Conservation (phyloP, 2,329 filamentous ascomycete genomes). For the Colletotrichum tropicicola region DNA sequence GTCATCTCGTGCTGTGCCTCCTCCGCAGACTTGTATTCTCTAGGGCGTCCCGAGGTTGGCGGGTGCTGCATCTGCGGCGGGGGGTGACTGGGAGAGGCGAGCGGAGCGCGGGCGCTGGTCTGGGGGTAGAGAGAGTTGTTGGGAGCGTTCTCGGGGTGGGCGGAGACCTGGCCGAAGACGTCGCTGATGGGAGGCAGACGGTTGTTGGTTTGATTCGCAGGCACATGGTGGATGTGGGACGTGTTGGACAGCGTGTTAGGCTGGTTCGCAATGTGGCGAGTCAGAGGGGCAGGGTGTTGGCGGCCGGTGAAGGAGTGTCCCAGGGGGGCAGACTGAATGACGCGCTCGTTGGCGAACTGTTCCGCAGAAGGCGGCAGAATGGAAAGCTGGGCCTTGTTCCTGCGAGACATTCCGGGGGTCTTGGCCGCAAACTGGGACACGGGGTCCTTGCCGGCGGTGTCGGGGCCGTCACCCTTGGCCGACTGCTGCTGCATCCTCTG, state of each 20-base stretch:
- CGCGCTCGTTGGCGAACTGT: conserved; percentile 91
- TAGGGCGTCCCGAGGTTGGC: conserved; percentile 69
- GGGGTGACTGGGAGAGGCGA: conserved; percentile 82
- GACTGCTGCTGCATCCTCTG: conserved; percentile 87
- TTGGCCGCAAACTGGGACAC: conserved; percentile 66
- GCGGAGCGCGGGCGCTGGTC: conserved; percentile 67
- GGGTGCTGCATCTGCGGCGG: conserved; percentile 55
- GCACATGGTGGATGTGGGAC: conserved; percentile 90
- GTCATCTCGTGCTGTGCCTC: conserved; percentile 92
- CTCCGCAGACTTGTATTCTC: conserved; percentile 95
- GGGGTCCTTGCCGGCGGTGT: conserved; percentile 59
- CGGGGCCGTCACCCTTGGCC: conserved; percentile 76
- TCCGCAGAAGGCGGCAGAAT: conserved; percentile 95
- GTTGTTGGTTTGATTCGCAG: conserved; percentile 89
- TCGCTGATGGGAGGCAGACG: conserved; percentile 93
- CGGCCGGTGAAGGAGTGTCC: conserved; percentile 95
- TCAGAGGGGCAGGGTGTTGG: conserved; percentile 79
- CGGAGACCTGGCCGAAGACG: conserved; percentile 85
- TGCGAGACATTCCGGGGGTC: conserved; percentile 77
- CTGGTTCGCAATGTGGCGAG: conserved; percentile 82
- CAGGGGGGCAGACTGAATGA: conserved; percentile 95
- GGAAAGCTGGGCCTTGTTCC: conserved; percentile 85
- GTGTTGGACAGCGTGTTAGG: conserved; percentile 84
- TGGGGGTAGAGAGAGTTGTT: conserved; percentile 63
- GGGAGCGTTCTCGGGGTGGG: conserved; percentile 64